Conservation (phyloP, 1,139 yeast genomes). For the Casaregolazyma suthepensis region DNA sequence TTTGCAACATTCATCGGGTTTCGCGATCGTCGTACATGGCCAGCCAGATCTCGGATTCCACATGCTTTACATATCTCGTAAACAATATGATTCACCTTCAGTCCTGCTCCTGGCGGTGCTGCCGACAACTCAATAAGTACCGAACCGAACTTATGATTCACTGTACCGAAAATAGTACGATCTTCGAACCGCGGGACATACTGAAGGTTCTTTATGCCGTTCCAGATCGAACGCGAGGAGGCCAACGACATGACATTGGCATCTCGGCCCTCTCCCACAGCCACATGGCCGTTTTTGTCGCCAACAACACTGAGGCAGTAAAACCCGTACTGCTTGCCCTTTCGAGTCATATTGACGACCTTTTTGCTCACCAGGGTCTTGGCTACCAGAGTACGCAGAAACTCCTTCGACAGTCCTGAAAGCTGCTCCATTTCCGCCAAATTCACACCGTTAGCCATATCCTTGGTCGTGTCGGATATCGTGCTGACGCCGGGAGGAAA, state of each 20-base stretch:
- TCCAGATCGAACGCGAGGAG: conserved; percentile 83
- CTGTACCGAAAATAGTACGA: conserved; percentile 83
- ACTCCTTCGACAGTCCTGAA: conserved; percentile 68
- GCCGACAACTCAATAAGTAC: conserved; percentile 75
- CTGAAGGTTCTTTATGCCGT: conserved; percentile 80
- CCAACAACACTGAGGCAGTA: conserved; percentile 90
- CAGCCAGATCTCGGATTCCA: conserved; percentile 90
- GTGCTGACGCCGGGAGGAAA: conserved; percentile 37
- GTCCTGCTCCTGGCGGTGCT: conserved; percentile 92
- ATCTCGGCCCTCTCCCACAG: conserved; percentile 93
- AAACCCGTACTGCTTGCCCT: conserved; percentile 84
- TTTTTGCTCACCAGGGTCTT: conserved; percentile 50
- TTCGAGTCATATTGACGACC: conserved; percentile 87
- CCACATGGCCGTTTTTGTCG: conserved; percentile 87
- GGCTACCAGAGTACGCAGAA: conserved; percentile 57
- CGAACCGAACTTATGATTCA: conserved; percentile 81
- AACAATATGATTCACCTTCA: conserved; percentile 85
- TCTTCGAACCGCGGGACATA: conserved; percentile 83
- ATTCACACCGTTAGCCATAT: conserved; percentile 42
- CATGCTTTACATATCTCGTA: conserved; percentile 91
- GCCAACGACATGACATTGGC: conserved; percentile 74
- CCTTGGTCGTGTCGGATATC: conserved; percentile 22
- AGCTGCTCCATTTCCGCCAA: conserved; percentile 37
- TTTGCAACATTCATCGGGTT: conserved; percentile 93
- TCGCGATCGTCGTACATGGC: conserved; percentile 86